These are phyloP conservation scores for Blumeria graminis DNA, from an alignment of 2,329 filamentous ascomycete genomes.

Conservation along the genomic window DNA sequence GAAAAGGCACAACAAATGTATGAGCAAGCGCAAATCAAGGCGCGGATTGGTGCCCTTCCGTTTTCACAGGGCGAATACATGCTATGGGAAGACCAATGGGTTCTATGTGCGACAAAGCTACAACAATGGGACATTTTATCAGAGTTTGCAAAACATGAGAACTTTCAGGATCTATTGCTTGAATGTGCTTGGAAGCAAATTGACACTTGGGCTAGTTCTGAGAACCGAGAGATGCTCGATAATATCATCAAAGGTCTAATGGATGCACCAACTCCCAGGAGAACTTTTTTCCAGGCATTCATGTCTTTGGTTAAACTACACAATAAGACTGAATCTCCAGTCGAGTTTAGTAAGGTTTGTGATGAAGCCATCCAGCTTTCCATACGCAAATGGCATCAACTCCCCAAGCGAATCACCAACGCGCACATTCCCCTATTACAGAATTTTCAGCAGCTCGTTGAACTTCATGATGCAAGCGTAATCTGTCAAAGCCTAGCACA, in stretches of 20 bases:
- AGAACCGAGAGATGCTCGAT: constrained; percentile 74
- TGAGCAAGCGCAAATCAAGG: constrained; percentile 90
- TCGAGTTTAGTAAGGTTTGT: constrained; percentile 71
- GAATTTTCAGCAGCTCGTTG: constrained; percentile 93
- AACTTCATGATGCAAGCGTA: constrained; percentile 89
- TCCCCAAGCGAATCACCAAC: constrained; percentile 81
- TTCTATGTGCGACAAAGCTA: constrained; percentile 88
- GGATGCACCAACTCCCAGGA: constrained; percentile 80
- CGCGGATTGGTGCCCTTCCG: constrained; percentile 80
- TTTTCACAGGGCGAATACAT: constrained; percentile 96
- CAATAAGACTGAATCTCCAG: constrained; percentile 55
- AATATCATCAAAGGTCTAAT: constrained; percentile 90
- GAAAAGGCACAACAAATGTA: constrained; percentile 96
- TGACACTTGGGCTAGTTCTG: constrained; percentile 76
- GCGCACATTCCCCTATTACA: constrained; percentile 87
- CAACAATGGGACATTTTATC: constrained; percentile 98
- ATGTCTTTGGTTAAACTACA: constrained; percentile 91
- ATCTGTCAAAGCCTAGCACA: constrained; percentile 78
- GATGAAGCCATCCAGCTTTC: constrained; percentile 95
- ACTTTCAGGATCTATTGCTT: constrained; percentile 83
- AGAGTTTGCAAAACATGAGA: constrained; percentile 97
- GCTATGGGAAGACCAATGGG: constrained; percentile 99
- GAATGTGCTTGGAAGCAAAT: constrained; percentile 91
- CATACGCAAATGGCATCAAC: constrained; percentile 94
- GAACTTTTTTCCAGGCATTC: constrained; percentile 96